A percentile compares a stretch with the other conserved stretches of the same genome.
Evolutionary conservation across 257 asterid genomes (phyloP).

Genomic region (Solanum dulcamara): DNA sequence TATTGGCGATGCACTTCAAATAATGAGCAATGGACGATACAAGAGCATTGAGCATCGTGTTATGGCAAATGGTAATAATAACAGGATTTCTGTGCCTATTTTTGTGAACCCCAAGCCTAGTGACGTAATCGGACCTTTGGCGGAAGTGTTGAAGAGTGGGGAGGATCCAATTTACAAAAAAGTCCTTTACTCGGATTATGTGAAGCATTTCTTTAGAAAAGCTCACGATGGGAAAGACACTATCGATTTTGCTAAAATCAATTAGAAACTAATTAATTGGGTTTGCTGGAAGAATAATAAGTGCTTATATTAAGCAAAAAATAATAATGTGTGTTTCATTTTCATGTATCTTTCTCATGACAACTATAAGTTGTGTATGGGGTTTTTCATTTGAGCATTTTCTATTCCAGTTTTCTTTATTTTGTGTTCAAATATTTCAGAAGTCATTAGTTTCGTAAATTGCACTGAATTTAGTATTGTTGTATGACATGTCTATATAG

Average conservation of each 20-base stretch:
- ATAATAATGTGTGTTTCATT: background rate
- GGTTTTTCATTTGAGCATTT: no score
- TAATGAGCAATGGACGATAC: slow-evolving; percentile 16
- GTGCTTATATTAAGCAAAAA: background rate
- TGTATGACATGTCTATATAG: background rate
- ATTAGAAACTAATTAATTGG: background rate
- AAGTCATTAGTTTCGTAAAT: background rate
- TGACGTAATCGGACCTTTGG: slow-evolving; percentile 16
- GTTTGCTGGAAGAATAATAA: background rate
- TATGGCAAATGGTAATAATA: slow-evolving; percentile 10
- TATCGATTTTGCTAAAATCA: slow-evolving; percentile 18
- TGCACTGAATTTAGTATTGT: no score
- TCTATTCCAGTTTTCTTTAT: background rate
- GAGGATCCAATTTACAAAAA: slow-evolving; percentile 18
- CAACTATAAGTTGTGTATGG: background rate
- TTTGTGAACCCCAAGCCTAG: slow-evolving; percentile 17
- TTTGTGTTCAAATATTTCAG: background rate
- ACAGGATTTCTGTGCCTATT: slow-evolving; percentile 18
- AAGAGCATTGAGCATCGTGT: slow-evolving; percentile 22
- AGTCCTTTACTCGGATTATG: slow-evolving; percentile 22
- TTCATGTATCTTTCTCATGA: background rate
- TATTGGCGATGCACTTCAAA: slow-evolving; percentile 21
- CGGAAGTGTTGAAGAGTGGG: slow-evolving; percentile 10
- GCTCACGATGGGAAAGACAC: slow-evolving; percentile 27
- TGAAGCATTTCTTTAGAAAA: slow-evolving; percentile 22